These are phyloP conservation scores for Corchorus olitorius DNA, from an alignment of 345 rosid genomes.

Conservation along the genomic window DNA sequence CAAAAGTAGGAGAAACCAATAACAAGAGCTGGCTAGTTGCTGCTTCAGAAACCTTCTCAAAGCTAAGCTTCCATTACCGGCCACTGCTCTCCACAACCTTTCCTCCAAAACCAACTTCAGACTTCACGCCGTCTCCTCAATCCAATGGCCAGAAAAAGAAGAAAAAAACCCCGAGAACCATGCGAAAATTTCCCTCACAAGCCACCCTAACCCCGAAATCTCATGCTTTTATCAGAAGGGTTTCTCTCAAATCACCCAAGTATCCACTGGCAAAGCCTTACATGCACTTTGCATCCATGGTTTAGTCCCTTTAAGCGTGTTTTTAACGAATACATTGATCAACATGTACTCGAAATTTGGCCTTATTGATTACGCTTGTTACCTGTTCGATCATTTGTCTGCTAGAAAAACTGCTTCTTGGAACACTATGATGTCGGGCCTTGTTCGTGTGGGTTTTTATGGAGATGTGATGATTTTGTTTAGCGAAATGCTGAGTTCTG, in stretches of 20 bases:
- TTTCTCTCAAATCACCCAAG: conserved; percentile 67
- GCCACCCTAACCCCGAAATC: conserved; percentile 64
- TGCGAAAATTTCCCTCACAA: conserved; percentile 39
- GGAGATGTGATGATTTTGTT: conserved; percentile 49
- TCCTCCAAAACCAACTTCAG: conserved; percentile 27
- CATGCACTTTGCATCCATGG: conserved; percentile 77
- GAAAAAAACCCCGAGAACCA: conserved; percentile 17
- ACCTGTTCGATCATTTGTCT: conserved; percentile 74
- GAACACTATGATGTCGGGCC: conserved; percentile 80
- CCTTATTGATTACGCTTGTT: conserved; percentile 41
- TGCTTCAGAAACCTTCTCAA: conserved; percentile 21
- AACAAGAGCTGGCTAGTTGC: conserved; percentile 35
- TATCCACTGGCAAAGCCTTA: conserved; percentile 58
- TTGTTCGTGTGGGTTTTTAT: conserved; percentile 56
- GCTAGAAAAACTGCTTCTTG: conserved; percentile 75
- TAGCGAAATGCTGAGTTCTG: conserved; percentile 40
- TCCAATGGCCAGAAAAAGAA: conserved; percentile 33
- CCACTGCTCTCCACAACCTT: neutral
- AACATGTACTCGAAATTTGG: conserved; percentile 67
- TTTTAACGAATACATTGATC: conserved; percentile 66
- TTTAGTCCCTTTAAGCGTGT: conserved; percentile 40
- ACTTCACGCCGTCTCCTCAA: conserved; percentile 36
- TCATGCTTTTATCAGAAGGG: conserved; percentile 69
- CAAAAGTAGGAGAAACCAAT: neutral
- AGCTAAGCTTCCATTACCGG: conserved; percentile 1